Evolutionary conservation across 345 rosid genomes (phyloP).

Genomic region (Durio zibethinus): DNA sequence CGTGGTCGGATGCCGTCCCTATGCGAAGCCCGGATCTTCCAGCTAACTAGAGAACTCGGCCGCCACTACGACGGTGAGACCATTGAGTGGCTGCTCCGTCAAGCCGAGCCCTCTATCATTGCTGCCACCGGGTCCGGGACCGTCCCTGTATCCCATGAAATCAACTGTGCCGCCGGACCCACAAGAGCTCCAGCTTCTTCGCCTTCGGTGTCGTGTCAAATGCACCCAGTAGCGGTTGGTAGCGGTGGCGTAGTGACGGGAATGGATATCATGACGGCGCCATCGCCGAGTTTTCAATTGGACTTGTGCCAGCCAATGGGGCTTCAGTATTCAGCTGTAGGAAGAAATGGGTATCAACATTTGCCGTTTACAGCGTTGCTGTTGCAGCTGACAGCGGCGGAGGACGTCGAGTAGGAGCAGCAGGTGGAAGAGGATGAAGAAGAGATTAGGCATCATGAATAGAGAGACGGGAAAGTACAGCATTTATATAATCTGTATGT

Average conservation of each 20-base stretch:
- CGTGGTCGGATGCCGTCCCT: constrained; percentile 70
- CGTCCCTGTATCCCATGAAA: constrained; percentile 33
- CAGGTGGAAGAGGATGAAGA: constrained; percentile 20
- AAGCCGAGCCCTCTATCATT: constrained; percentile 54
- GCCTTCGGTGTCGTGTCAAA: constrained; percentile 28
- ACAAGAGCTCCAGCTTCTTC: constrained; percentile 21
- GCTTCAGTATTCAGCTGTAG: constrained; percentile 13
- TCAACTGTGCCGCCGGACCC: constrained; percentile 31
- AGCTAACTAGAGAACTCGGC: constrained; percentile 72
- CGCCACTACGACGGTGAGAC: constrained; percentile 36
- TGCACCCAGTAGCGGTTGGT: constrained; percentile 13
- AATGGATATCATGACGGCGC: constrained; percentile 15
- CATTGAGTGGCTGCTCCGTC: constrained; percentile 27
- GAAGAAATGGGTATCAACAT: constrained; percentile 34
- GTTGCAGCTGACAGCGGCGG: constrained; percentile 37
- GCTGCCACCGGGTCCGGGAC: constrained; percentile 59
- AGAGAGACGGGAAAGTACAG: not conserved
- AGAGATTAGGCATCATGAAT: constrained; percentile 7
- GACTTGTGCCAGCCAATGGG: constrained; percentile 37
- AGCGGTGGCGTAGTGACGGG: constrained; percentile 4
- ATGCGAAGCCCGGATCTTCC: constrained; percentile 70
- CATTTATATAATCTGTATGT: not conserved
- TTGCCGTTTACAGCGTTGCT: constrained; percentile 62
- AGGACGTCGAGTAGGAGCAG: constrained; percentile 22
- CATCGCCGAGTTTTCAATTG: constrained; percentile 38